phyloP scores from a whole-genome alignment of 1,139 yeast genomes.

The Citeromyces hawaiiensis region DNA sequence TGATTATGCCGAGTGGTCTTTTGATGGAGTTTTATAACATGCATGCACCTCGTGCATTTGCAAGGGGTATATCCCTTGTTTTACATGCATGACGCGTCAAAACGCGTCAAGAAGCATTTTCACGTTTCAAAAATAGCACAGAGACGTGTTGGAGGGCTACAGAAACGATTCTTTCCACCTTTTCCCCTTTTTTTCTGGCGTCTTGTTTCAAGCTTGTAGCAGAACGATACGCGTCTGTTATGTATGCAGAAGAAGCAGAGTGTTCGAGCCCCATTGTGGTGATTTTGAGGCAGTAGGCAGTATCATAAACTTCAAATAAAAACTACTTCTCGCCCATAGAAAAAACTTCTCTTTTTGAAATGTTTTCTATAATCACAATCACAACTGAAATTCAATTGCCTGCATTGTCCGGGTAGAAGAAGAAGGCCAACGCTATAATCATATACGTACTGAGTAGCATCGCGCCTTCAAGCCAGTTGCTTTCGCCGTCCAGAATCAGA shows the following conservation, averaged over 20 bases:
- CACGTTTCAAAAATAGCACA: background rate
- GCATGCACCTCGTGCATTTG: background rate
- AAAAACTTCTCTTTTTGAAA: no score
- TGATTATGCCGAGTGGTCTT: background rate
- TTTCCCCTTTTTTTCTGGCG: no score
- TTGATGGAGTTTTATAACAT: background rate
- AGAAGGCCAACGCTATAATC: conserved; percentile 82
- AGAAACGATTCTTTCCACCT: no score
- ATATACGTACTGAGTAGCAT: conserved; percentile 80
- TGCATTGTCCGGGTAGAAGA: conserved; percentile 51
- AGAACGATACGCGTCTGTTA: no score
- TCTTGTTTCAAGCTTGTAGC: no score
- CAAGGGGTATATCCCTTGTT: background rate
- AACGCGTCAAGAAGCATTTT: background rate
- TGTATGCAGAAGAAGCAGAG: no score
- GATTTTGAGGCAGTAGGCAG: no score
- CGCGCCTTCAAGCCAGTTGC: conserved; percentile 94
- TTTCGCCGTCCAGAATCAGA: conserved; percentile 83
- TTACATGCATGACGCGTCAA: background rate
- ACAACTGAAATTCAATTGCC: conserved; percentile 6
- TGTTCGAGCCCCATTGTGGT: no score
- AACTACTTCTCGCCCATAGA: no score
- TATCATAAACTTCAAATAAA: no score
- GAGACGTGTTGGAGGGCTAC: no score
- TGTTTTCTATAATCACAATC: background rate